phyloP scores from a whole-genome alignment of 208 protist genomes.

The Leishmania tarentolae region DNA sequence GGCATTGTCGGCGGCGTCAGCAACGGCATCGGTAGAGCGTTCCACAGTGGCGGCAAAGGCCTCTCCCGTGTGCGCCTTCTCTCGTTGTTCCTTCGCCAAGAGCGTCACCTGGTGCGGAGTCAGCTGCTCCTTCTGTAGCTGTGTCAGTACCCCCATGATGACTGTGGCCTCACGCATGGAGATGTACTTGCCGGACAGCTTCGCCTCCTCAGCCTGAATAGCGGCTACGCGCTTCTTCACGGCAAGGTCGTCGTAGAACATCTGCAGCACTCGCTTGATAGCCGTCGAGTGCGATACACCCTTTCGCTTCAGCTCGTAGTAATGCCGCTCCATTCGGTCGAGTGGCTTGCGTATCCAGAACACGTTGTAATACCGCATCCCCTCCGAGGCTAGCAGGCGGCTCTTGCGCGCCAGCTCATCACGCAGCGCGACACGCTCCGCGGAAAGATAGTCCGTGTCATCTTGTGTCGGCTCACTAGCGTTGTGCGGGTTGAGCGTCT shows the following conservation, averaged over 20 bases:
- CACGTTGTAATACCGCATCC: constrained; percentile 93
- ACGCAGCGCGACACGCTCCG: constrained; percentile 69
- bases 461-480: constrained; percentile 79
- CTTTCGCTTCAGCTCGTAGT: constrained; percentile 75
- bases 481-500: constrained; percentile 89
- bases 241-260: constrained; percentile 80
- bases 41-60: constrained; percentile 50
- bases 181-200: constrained; percentile 87
- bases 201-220: constrained; percentile 91
- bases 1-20: constrained; percentile 8
- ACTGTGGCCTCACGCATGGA: constrained; percentile 90
- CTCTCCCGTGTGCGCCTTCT: constrained; percentile 34
- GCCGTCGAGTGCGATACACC: constrained; percentile 75
- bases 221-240: constrained; percentile 84
- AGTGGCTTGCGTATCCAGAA: constrained; percentile 92
- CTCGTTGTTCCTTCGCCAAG: constrained; percentile 63
- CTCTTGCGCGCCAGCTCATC: constrained; percentile 84
- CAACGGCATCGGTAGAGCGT: constrained; percentile 9
- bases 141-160: constrained; percentile 80
- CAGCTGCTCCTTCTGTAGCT: constrained; percentile 86
- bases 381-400: constrained; percentile 82
- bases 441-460: constrained; percentile 53
- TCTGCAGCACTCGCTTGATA: constrained; percentile 77
- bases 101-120: constrained; percentile 83
- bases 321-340: constrained; percentile 91